Evolutionary conservation across 129 eudicot species (phyloP).

Genomic region (Flaveria sonorensis): DNA sequence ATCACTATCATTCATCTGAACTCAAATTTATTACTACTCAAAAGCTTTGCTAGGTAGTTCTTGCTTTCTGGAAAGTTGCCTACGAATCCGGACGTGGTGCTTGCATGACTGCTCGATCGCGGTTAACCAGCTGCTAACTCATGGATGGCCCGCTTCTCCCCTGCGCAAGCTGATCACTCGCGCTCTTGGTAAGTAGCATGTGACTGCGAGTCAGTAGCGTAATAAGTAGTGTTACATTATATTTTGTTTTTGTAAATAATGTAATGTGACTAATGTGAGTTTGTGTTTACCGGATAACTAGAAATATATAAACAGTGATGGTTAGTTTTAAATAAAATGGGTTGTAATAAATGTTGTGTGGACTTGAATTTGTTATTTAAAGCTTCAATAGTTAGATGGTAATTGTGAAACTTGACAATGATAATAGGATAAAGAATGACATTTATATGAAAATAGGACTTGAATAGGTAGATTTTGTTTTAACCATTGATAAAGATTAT

Average conservation of each 20-base stretch:
- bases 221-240: neutral
- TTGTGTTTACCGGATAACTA: neutral
- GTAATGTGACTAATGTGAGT: neutral
- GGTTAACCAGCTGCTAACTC: conserved; percentile 1
- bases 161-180: neutral
- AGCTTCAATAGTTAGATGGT: neutral
- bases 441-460: neutral
- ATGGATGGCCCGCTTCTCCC: neutral
- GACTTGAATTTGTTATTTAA: neutral
- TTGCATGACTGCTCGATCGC: neutral
- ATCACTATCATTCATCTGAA: neutral
- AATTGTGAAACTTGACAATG: neutral
- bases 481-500: too few relatives aligned
- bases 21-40: conserved; percentile 8
- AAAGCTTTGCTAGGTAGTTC: neutral
- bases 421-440: neutral
- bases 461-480: too few relatives aligned
- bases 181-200: neutral
- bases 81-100: neutral
- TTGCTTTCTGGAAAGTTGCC: neutral
- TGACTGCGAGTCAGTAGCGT: neutral
- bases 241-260: too few relatives aligned
- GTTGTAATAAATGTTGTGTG: too few relatives aligned
- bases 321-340: too few relatives aligned
- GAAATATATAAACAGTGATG: neutral